Percentiles rank a stretch among this genome's conserved stretches.
Evolutionary conservation across 2,329 filamentous ascomycete genomes (phyloP).

Genomic region (Stachybotrys chlorohalonatus): DNA sequence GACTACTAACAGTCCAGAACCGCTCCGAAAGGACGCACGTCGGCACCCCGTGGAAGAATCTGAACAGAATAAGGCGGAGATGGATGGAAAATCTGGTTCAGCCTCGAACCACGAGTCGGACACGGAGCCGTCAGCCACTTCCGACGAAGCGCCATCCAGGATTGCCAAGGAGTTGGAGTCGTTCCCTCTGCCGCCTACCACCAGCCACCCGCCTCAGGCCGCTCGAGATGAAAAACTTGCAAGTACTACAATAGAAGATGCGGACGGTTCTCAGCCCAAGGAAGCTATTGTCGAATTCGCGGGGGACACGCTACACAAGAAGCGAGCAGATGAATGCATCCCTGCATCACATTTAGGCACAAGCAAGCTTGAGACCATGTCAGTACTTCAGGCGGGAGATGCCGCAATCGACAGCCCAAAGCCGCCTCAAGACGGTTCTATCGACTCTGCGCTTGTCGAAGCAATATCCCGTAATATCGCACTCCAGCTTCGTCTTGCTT

Average conservation of each 20-base stretch:
- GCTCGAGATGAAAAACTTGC: background rate
- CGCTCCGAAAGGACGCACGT: too few species aligned
- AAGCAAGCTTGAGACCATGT: background rate
- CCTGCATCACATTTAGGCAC: background rate
- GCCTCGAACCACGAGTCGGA: background rate
- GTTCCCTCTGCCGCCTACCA: slow-evolving; percentile 5
- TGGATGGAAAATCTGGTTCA: background rate
- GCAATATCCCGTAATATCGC: slow-evolving; percentile 34
- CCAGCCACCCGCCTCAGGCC: background rate
- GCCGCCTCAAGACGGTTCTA: slow-evolving; percentile 18
- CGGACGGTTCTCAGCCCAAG: background rate
- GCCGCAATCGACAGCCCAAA: slow-evolving; percentile 5
- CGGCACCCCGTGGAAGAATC: too few species aligned
- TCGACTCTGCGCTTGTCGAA: slow-evolving; percentile 31
- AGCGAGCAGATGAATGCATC: background rate
- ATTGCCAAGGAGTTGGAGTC: slow-evolving; percentile 4
- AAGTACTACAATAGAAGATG: background rate
- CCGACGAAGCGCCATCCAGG: slow-evolving; percentile 1
- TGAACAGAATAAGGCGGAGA: too few species aligned
- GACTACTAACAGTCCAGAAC: too few species aligned
- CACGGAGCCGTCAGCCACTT: background rate
- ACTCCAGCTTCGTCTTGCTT: slow-evolving; percentile 34
- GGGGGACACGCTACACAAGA: background rate
- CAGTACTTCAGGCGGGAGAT: slow-evolving; percentile 3
- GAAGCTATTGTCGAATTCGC: background rate